These are phyloP conservation scores for Emmonsiellopsis sp. DNA, from an alignment of 2,329 filamentous ascomycete species.

Conservation along the genomic window DNA sequence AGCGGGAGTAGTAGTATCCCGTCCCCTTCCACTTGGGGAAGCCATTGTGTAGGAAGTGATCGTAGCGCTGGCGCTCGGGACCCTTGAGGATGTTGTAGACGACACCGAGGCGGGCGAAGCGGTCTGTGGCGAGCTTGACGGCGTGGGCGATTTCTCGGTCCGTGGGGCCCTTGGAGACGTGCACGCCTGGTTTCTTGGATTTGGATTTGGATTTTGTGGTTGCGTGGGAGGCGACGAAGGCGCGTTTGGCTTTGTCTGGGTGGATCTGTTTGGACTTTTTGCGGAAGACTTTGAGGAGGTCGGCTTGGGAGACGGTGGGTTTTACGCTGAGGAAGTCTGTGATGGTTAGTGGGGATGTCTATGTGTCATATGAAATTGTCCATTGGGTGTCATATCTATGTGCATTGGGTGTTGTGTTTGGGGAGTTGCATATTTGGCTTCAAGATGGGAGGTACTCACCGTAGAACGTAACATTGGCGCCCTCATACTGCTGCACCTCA, in stretches of 20 bases:
- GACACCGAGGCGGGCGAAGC: conserved; percentile 74
- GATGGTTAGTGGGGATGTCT: conserved; percentile 1
- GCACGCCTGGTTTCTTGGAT: conserved; percentile 50
- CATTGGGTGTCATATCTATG: background rate
- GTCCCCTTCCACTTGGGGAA: conserved; percentile 97
- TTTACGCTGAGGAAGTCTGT: conserved; percentile 71
- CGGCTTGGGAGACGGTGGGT: conserved; percentile 66
- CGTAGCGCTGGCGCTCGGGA: conserved; percentile 73
- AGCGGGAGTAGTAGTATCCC: conserved; percentile 95
- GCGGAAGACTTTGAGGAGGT: conserved; percentile 90
- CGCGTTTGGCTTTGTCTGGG: conserved; percentile 89
- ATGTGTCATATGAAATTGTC: background rate
- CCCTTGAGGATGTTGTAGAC: conserved; percentile 81
- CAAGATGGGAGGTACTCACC: conserved; percentile 24
- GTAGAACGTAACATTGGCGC: conserved; percentile 80
- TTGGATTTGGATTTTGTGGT: conserved; percentile 31
- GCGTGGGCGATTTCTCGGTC: conserved; percentile 68
- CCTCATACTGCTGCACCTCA: conserved; percentile 69
- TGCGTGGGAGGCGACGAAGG: conserved; percentile 62
- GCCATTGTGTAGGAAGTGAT: conserved; percentile 85
- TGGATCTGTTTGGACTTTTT: conserved; percentile 76
- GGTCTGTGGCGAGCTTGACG: conserved; percentile 70
- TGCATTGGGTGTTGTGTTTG: background rate
- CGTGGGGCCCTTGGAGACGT: conserved; percentile 62
- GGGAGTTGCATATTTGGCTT: background rate